These are phyloP conservation scores for Actinomortierella wolfii DNA, from an alignment of 371 early-diverging fungal genomes.

Conservation along the genomic window DNA sequence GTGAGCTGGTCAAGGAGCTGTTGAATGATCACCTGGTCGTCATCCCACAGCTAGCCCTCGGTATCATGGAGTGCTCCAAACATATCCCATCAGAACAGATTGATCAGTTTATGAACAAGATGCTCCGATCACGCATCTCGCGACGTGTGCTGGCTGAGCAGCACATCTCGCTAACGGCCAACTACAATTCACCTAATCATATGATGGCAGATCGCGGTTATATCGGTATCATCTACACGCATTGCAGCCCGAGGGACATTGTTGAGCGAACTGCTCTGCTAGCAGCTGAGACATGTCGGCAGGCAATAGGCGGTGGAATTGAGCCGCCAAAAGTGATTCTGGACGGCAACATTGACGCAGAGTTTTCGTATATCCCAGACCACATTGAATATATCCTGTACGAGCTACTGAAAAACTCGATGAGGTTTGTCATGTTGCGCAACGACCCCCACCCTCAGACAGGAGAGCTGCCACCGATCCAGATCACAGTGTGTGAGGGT, in stretches of 20 bases:
- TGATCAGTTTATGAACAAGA: conserved; percentile 88
- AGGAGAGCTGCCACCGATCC: conserved; percentile 66
- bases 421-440: conserved; percentile 59
- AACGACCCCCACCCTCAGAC: conserved; percentile 15
- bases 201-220: conserved; percentile 49
- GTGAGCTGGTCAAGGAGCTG: conserved; percentile 68
- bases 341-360: conserved; percentile 65
- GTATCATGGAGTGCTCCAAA: conserved; percentile 78
- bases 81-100: conserved; percentile 60
- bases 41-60: conserved; percentile 86
- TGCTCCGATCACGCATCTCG: conserved; percentile 90
- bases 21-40: conserved; percentile 81
- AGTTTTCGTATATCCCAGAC: conserved; percentile 84
- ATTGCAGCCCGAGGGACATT: conserved; percentile 58
- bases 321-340: conserved; percentile 56
- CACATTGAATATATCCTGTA: conserved; percentile 95
- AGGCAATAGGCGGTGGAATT: conserved; percentile 17
- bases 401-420: conserved; percentile 90
- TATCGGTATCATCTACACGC: conserved; percentile 65
- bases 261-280: conserved; percentile 48
- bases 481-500: conserved; percentile 81
- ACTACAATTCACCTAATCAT: conserved; percentile 52
- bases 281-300: conserved; percentile 40
- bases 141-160: conserved; percentile 93
- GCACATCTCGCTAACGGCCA: conserved; percentile 81